phyloP scores from a whole-genome alignment of 345 rosid genomes.

The Rhodomyrtus tomentosa region DNA sequence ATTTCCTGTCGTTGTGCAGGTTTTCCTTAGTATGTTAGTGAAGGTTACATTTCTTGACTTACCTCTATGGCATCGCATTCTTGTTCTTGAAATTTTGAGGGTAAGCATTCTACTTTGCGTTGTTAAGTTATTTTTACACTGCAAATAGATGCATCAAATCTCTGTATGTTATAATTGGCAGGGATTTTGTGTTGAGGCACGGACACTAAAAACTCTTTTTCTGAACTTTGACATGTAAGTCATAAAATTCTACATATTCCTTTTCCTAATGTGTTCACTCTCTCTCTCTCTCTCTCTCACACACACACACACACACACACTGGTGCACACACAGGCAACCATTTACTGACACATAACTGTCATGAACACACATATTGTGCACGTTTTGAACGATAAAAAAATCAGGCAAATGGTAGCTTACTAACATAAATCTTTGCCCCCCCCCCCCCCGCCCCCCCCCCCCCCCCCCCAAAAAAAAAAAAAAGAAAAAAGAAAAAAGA shows the following conservation, averaged over 20 bases:
- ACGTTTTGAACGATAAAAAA: neutral
- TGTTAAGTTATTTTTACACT: neutral
- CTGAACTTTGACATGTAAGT: conserved; percentile 95
- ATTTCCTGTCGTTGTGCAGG: conserved; percentile 38
- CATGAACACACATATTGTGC: neutral
- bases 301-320: neutral
- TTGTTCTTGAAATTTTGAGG: conserved; percentile 97
- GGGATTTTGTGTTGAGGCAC: conserved; percentile 97
- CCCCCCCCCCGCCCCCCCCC: too few relatives aligned
- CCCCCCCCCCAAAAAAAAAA: too few relatives aligned
- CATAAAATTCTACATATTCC: neutral
- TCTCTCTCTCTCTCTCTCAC: neutral
- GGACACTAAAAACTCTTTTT: conserved; percentile 72
- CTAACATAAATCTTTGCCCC: neutral
- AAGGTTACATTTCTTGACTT: conserved; percentile 85
- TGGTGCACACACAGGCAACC: neutral
- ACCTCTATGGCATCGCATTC: conserved; percentile 98
- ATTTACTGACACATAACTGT: neutral
- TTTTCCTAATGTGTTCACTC: neutral
- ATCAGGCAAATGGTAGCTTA: neutral
- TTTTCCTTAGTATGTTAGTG: conserved; percentile 92
- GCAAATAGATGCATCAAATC: neutral
- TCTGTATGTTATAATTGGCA: conserved; percentile 14
- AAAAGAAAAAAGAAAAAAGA: too few relatives aligned
- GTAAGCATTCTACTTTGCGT: conserved; percentile 23